Evolutionary conservation across 768 basidiomycete genomes (phyloP).

Genomic region (Rubroboletus pulcherrimus): DNA sequence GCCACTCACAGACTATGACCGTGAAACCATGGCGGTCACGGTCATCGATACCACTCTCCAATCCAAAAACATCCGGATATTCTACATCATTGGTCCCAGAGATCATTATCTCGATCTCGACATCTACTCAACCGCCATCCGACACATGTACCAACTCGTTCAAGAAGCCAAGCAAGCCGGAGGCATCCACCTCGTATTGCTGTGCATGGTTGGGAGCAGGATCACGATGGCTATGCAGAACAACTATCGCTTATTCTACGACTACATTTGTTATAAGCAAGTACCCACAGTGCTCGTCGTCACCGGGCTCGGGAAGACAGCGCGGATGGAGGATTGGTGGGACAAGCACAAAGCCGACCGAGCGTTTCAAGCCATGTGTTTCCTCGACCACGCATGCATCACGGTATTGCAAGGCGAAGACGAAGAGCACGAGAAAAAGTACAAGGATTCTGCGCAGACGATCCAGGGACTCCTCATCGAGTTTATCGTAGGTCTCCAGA

Average conservation of each 20-base stretch:
- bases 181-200: conserved; percentile 40
- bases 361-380: conserved; percentile 6
- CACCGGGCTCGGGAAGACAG: conserved; percentile 36
- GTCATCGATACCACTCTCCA: conserved; percentile 24
- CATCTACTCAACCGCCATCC: conserved; percentile 15
- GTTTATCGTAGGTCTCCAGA: conserved; percentile 4
- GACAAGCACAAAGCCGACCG: conserved; percentile 14
- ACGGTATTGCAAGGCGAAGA: conserved; percentile 25
- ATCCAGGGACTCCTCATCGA: conserved; percentile 13
- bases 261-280: conserved; percentile 33
- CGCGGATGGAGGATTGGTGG: conserved; percentile 35
- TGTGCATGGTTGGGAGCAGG: conserved; percentile 37
- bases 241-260: conserved; percentile 37
- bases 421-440: conserved; percentile 15
- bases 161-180: conserved; percentile 14
- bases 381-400: conserved; percentile 28
- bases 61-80: conserved; percentile 20
- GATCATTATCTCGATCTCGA: conserved; percentile 26
- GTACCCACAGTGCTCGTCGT: conserved; percentile 38
- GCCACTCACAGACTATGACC: conserved; percentile 23
- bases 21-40: conserved; percentile 32
- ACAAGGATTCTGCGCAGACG: conserved; percentile 10
- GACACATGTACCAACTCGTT: conserved; percentile 29
- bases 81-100: conserved; percentile 31
- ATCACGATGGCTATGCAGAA: conserved; percentile 30